Conservation (phyloP, 495 filamentous ascomycete species). For the Choiromyces venosus region DNA sequence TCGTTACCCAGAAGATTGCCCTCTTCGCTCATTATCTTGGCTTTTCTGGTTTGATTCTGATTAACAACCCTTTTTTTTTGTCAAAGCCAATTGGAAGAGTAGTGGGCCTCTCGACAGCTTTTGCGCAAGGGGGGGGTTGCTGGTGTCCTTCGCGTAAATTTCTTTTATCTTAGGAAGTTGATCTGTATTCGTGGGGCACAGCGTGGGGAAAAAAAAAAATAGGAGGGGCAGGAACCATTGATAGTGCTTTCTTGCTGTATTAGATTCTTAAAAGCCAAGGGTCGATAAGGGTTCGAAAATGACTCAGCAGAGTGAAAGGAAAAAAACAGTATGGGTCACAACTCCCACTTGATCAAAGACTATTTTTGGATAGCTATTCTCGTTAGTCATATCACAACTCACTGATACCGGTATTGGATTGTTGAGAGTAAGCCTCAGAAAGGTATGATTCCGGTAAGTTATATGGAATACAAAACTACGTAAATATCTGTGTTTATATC, state of each 20-base stretch:
- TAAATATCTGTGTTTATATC: not conserved
- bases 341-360: not conserved
- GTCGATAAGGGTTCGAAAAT: not conserved
- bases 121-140: not conserved
- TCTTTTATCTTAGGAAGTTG: too few species aligned
- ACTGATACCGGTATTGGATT: not conserved
- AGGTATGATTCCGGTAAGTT: too few species aligned
- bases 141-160: not conserved
- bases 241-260: not conserved
- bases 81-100: not conserved
- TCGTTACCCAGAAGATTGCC: constrained; percentile 13
- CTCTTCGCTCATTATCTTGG: not conserved
- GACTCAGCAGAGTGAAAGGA: not conserved
- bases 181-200: too few species aligned
- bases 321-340: not conserved
- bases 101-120: not conserved
- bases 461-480: not conserved
- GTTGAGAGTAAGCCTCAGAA: not conserved
- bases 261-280: not conserved
- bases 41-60: not conserved
- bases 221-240: not conserved
- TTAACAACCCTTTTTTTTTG: too few species aligned
- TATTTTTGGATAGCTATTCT: not conserved
- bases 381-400: not conserved
- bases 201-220: not conserved